Evolutionary conservation across 164 flowering plant genomes (phyloP), one percentile per base, ranked within the genome.

Genomic region (Vitis rotundifolia): DNA sequence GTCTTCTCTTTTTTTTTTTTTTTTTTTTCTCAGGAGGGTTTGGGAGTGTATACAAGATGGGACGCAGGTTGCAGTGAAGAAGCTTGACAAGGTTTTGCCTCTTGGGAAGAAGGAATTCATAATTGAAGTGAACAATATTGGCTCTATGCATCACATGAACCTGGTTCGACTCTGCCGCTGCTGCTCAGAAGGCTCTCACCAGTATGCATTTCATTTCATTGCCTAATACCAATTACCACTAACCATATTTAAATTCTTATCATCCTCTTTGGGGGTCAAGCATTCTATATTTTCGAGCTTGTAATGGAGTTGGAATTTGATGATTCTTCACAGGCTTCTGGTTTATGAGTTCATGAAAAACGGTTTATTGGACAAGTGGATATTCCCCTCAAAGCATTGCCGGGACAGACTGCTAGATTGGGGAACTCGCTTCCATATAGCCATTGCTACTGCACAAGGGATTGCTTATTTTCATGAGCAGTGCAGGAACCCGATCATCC

Each of bases 61-160:
- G 12, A 87, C 88, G 14, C 58, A 84, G 61, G 73, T 93, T 68
- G 98, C 99, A 19, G 99, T 95, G 6, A 95, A 93, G 82, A 93
- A 89, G 77, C 89, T 93, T 26, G 98, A 90, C 59, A 83, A 82
- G 68, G 72, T 88, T 62, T 74, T 91, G 75, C 94, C 98, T 48
- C 97, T 89, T 67, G 97, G 99, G 18, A 92, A 93, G 86, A 91
- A 76, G 71, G 97, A 95, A 74, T 95, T 95, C 62, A 78, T 89
- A 58, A 84, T 97, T 11, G 99, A 93, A 81, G 97, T 93, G 9
- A 90, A 85, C 76, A 91, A 93, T 5, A 95, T 93, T 64, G 94
- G 98, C 48, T 88, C 98, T 2, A 95, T 91, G 98, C 98, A 95
- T 77, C 99, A 91, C 68, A 84, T 91, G 94, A 93, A 95, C 85